Evolutionary conservation across 2,329 filamentous ascomycete genomes (phyloP).

Genomic region (Fusarium cicatricum): DNA sequence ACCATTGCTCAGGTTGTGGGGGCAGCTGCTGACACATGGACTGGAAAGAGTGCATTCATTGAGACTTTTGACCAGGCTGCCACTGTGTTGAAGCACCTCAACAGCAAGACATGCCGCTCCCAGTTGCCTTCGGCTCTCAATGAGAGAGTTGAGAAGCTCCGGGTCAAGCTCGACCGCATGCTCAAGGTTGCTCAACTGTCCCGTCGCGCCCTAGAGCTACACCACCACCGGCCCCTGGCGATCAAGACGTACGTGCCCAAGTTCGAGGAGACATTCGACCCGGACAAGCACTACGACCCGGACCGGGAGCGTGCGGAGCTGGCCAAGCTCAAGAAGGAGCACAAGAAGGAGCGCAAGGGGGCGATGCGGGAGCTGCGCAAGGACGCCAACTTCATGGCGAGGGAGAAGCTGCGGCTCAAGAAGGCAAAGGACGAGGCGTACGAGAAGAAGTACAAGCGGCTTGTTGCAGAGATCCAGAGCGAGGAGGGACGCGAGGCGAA

Average conservation of each 20-base stretch:
- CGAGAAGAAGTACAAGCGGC: constrained; percentile 92
- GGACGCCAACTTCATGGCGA: constrained; percentile 91
- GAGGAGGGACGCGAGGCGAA: constrained; percentile 90
- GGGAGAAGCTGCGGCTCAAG: constrained; percentile 90
- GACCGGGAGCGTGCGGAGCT: constrained; percentile 88
- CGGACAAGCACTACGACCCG: constrained; percentile 95
- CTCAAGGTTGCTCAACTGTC: constrained; percentile 68
- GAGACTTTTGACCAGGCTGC: constrained; percentile 78
- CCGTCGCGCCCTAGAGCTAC: constrained; percentile 84
- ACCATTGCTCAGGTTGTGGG: constrained; percentile 73
- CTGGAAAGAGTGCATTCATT: constrained; percentile 73
- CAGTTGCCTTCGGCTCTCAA: constrained; percentile 58
- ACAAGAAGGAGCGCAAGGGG: constrained; percentile 95
- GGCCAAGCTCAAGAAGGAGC: constrained; percentile 85
- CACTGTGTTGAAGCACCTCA: constrained; percentile 67
- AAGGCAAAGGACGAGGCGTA: constrained; percentile 93
- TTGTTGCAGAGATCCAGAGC: constrained; percentile 94
- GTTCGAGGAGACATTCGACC: constrained; percentile 95
- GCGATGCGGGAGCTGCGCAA: constrained; percentile 93
- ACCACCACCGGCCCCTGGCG: constrained; percentile 86
- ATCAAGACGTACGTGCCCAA: constrained; percentile 91
- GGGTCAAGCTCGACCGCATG: constrained; percentile 59
- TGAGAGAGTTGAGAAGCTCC: constrained; percentile 52
- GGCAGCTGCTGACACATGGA: constrained; percentile 76
- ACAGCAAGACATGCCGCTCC: constrained; percentile 58